These are phyloP conservation scores for Acacia pycnantha DNA, from an alignment of 331 rosid species.

Conservation along the genomic window DNA sequence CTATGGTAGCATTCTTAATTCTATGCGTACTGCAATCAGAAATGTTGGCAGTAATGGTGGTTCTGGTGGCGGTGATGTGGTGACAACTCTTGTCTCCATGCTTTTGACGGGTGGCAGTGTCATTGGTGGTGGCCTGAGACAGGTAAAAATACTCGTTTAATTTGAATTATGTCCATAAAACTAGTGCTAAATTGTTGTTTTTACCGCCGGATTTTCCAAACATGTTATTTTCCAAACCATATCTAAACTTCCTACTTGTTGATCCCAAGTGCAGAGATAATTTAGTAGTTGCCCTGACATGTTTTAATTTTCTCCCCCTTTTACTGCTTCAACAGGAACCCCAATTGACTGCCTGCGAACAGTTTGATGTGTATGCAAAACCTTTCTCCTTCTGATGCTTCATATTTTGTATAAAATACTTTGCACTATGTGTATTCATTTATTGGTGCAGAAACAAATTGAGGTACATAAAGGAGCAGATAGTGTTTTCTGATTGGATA, in stretches of 20 bases:
- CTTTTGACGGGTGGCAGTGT: conserved; percentile 83
- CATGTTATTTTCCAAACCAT: background rate
- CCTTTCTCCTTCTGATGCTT: conserved; percentile 65
- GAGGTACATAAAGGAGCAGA: conserved; percentile 17
- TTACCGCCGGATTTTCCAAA: background rate
- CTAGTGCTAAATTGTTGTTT: background rate
- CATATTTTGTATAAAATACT: background rate
- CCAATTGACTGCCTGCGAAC: conserved; percentile 73
- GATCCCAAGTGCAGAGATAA: background rate
- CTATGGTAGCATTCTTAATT: conserved; percentile 79
- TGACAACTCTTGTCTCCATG: conserved; percentile 79
- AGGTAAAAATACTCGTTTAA: conserved; percentile 49
- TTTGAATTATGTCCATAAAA: background rate
- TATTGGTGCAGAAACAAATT: conserved; percentile 8
- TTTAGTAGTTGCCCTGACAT: conserved; percentile 25
- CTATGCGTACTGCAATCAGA: conserved; percentile 81
- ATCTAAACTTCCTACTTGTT: background rate
- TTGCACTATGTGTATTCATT: conserved; percentile 14
- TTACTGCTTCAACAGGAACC: conserved; percentile 77
- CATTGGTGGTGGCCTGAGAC: conserved; percentile 71
- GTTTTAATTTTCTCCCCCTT: conserved; percentile 5
- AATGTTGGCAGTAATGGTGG: conserved; percentile 52
- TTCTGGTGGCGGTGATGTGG: conserved; percentile 46
- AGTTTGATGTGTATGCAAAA: conserved; percentile 74
- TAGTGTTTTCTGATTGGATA: background rate